Conservation (phyloP, 345 rosid species). For the Cardamine chenopodiifolia region DNA sequence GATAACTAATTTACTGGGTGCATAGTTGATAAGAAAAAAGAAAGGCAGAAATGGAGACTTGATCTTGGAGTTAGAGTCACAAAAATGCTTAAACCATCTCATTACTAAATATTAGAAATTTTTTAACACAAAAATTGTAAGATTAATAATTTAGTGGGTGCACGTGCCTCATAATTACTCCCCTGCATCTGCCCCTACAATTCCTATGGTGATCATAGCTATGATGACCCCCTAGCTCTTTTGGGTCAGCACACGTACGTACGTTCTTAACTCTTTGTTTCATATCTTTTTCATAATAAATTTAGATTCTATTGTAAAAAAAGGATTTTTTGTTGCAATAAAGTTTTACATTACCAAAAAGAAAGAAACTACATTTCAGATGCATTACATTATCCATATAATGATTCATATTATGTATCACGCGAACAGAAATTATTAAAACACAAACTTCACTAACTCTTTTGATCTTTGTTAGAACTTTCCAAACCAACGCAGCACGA, state of each 20-base stretch:
- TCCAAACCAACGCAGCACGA: background rate
- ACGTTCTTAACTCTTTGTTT: background rate
- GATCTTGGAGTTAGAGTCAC: background rate
- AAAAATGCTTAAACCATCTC: background rate
- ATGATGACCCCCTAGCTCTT: no score
- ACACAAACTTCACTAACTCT: background rate
- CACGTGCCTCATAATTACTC: background rate
- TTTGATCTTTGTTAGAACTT: background rate
- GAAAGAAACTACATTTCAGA: background rate
- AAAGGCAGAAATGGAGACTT: background rate
- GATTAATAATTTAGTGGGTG: background rate
- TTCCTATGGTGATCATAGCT: no score
- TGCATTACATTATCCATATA: background rate
- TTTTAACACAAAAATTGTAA: background rate
- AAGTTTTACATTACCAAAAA: background rate
- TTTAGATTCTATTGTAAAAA: background rate
- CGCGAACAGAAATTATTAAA: background rate
- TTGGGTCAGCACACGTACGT: no score
- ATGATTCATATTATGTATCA: background rate
- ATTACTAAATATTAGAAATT: no score
- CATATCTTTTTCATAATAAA: background rate
- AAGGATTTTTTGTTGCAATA: background rate
- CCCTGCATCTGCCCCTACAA: no score
- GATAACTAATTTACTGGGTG: background rate
- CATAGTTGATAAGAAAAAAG: background rate